A percentile compares a stretch with the other conserved stretches of the same genome.
Evolutionary conservation across 768 basidiomycete species (phyloP).

Genomic region (Favolaschia claudopus): DNA sequence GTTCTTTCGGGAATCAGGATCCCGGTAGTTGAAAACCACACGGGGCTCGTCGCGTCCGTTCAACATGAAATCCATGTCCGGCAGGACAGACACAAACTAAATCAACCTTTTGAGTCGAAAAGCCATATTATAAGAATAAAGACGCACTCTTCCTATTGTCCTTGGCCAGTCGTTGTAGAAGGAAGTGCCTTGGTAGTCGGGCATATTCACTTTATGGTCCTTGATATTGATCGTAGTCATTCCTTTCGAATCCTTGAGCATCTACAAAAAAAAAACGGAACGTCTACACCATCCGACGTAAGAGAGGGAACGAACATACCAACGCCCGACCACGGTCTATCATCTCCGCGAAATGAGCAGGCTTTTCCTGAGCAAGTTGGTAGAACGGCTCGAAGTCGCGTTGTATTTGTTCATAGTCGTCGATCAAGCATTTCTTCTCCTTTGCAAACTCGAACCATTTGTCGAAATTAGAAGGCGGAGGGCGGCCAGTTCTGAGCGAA

Average conservation of each 20-base stretch:
- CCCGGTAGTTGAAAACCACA: slow-evolving; percentile 25
- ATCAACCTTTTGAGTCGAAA: neutral
- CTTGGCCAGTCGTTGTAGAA: slow-evolving; percentile 26
- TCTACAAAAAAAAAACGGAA: neutral
- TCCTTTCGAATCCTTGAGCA: slow-evolving; percentile 18
- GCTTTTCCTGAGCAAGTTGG: slow-evolving; percentile 18
- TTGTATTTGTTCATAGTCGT: slow-evolving; percentile 26
- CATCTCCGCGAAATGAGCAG: slow-evolving; percentile 21
- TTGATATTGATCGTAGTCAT: slow-evolving; percentile 28
- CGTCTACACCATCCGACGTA: neutral
- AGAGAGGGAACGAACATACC: neutral
- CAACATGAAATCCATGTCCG: slow-evolving; percentile 27
- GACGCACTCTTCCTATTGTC: slow-evolving; percentile 16
- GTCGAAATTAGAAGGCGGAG: slow-evolving; percentile 23
- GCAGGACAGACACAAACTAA: slow-evolving; percentile 21
- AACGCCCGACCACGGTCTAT: slow-evolving; percentile 12
- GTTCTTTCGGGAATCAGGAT: slow-evolving; percentile 17
- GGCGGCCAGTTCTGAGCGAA: slow-evolving; percentile 21
- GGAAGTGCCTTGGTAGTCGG: slow-evolving; percentile 16
- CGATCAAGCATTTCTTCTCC: slow-evolving; percentile 25
- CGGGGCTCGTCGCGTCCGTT: slow-evolving; percentile 30
- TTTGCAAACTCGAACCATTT: slow-evolving; percentile 25
- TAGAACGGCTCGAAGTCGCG: slow-evolving; percentile 29
- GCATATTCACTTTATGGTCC: slow-evolving; percentile 14
- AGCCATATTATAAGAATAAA: neutral